Percentiles rank a stretch among this genome's conserved stretches.
Evolutionary conservation across 2,329 filamentous ascomycete species (phyloP).

Genomic region (Xylariaceae sp.): DNA sequence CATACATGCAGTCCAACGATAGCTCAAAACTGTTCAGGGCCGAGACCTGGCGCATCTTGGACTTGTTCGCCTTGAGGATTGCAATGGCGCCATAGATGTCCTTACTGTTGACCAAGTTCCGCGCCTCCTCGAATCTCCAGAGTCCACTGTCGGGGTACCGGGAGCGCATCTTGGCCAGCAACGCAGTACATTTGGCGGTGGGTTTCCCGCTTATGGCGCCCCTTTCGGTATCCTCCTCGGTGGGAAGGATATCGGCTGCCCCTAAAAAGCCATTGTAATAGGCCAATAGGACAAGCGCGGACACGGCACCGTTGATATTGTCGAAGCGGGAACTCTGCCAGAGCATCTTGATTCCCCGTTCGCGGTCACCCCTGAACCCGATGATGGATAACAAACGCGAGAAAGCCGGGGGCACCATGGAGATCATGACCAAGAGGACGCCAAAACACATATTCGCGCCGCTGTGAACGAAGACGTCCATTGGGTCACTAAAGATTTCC

Average conservation of each 20-base stretch:
- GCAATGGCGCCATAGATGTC: constrained; percentile 60
- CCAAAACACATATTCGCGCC: constrained; percentile 88
- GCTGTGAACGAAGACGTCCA: constrained; percentile 84
- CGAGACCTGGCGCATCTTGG: constrained; percentile 80
- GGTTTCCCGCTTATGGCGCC: constrained; percentile 64
- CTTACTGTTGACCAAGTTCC: constrained; percentile 61
- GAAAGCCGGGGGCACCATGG: constrained; percentile 86
- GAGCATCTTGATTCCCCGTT: constrained; percentile 73
- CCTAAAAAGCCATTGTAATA: constrained; percentile 87
- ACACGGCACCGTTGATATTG: constrained; percentile 89
- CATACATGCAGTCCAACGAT: constrained; percentile 68
- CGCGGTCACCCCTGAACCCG: constrained; percentile 83
- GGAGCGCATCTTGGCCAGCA: constrained; percentile 66
- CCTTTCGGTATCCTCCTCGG: constrained; percentile 44
- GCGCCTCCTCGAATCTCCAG: constrained; percentile 83
- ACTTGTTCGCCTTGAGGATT: constrained; percentile 52
- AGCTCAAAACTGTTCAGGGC: constrained; percentile 82
- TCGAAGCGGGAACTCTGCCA: constrained; percentile 83
- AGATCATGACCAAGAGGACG: constrained; percentile 76
- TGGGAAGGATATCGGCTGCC: constrained; percentile 79
- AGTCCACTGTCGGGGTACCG: constrained; percentile 76
- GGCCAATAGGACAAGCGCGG: constrained; percentile 69
- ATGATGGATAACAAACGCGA: constrained; percentile 79
- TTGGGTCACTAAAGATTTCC: constrained; percentile 61
- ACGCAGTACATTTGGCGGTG: constrained; percentile 52